Conservation (phyloP, 139 green algal species). For the Microglena sp. region DNA sequence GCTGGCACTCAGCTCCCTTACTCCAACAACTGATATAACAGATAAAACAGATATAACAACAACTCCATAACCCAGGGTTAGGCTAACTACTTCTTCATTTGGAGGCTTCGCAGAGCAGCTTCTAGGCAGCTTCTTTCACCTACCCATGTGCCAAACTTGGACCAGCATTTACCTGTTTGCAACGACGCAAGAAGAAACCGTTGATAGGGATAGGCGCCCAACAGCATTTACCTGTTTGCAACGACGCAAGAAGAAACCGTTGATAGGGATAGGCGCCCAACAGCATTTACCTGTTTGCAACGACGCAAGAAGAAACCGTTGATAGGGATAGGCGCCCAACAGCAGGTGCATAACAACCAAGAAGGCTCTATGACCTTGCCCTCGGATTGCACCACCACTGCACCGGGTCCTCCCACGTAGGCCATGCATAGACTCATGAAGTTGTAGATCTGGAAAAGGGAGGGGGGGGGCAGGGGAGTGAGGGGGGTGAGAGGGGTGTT, state of each 20-base stretch:
- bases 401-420: slow-evolving; percentile 90
- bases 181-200: slow-evolving; percentile 65
- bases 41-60: not conserved
- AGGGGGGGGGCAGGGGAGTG: too few relatives aligned
- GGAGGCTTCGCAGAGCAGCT: not conserved
- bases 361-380: slow-evolving; percentile 75
- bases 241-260: slow-evolving; percentile 68
- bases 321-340: slow-evolving; percentile 69
- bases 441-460: slow-evolving; percentile 98
- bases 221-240: slow-evolving; percentile 94
- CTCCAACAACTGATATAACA: not conserved
- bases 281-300: slow-evolving; percentile 88
- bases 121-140: not conserved
- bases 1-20: too few relatives aligned
- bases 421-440: slow-evolving; percentile 89
- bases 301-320: slow-evolving; percentile 71
- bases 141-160: not conserved
- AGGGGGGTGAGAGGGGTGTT: too few relatives aligned
- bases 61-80: not conserved
- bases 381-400: slow-evolving; percentile 76
- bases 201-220: slow-evolving; percentile 74
- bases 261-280: slow-evolving; percentile 68
- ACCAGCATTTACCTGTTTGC: slow-evolving; percentile 63
- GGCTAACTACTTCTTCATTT: not conserved
- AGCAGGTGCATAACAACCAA: slow-evolving; percentile 79